A percentile compares a stretch with the other conserved stretches of the same genome.
Evolutionary conservation across 352 stramenopile genomes (phyloP).

Genomic region (Pseudoperonospora humuli): DNA sequence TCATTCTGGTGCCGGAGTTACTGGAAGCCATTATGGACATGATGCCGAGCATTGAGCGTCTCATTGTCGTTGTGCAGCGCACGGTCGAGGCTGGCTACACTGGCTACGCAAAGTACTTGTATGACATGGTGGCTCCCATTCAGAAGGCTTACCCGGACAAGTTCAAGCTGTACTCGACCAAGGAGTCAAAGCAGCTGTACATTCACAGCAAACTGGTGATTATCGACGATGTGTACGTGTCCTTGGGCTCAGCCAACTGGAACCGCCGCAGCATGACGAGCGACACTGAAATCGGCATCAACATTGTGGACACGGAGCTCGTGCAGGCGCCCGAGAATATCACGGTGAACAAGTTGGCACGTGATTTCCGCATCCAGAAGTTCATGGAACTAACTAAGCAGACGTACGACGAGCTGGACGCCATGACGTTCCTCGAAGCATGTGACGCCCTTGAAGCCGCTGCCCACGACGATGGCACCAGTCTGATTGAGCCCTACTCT

Average conservation of each 20-base stretch:
- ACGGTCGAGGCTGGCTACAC: conserved; percentile 28
- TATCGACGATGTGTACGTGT: conserved; percentile 79
- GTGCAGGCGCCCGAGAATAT: conserved; percentile 31
- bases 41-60: conserved; percentile 34
- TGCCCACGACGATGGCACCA: conserved; percentile 16
- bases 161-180: conserved; percentile 52
- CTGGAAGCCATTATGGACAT: conserved; percentile 35
- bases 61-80: conserved; percentile 49
- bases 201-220: conserved; percentile 76
- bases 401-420: conserved; percentile 26
- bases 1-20: conserved; percentile 54
- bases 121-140: conserved; percentile 51
- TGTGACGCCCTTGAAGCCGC: conserved; percentile 22
- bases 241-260: conserved; percentile 87
- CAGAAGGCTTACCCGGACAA: conserved; percentile 42
- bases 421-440: conserved; percentile 26
- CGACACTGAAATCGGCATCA: conserved; percentile 55
- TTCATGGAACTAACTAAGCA: conserved; percentile 42
- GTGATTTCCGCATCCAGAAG: conserved; percentile 44
- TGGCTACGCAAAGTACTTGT: conserved; percentile 60
- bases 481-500: conserved; percentile 31
- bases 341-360: conserved; percentile 32
- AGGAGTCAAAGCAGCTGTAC: conserved; percentile 45
- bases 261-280: conserved; percentile 84
- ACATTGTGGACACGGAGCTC: conserved; percentile 40